Percentiles rank a stretch among this genome's conserved stretches.
These are phyloP conservation scores for Rhodotorula sp. DNA, from an alignment of 1,284 basidiomycete species.

Conservation along the genomic window DNA sequence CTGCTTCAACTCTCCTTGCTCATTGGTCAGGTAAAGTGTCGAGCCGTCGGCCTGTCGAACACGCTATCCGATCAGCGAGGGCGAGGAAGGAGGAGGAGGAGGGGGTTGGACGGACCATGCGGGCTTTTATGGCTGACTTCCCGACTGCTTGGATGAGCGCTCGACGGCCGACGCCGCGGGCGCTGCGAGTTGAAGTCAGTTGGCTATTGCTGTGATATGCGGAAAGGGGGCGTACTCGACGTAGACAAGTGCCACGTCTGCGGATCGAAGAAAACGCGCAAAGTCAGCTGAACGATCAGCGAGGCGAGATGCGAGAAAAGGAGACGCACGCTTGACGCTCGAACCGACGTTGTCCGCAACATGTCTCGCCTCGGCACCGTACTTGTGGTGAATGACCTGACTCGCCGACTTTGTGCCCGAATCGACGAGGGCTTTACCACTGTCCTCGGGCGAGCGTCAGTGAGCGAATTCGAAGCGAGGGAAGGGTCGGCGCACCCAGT, in stretches of 20 bases:
- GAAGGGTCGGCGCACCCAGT: constrained; percentile 40
- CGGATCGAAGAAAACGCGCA: no score
- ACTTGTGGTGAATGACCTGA: constrained; percentile 48
- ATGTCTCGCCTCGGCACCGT: constrained; percentile 47
- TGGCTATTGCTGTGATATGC: no score
- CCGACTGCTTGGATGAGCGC: constrained; percentile 47
- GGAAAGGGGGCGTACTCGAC: constrained; percentile 10
- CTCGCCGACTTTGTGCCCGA: constrained; percentile 45
- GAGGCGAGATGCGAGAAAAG: no score
- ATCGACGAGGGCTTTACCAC: constrained; percentile 41
- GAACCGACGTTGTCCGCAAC: constrained; percentile 44
- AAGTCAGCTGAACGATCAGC: no score
- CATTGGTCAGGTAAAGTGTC: constrained; percentile 17
- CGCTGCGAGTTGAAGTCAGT: constrained; percentile 31
- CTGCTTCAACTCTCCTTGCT: constrained; percentile 17
- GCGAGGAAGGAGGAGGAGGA: no score
- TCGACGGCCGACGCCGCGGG: constrained; percentile 45
- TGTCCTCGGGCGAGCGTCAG: background rate
- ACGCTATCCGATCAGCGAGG: no score
- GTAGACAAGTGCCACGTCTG: constrained; percentile 27
- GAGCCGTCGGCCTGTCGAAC: constrained; percentile 26
- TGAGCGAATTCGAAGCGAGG: no score
- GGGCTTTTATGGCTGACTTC: constrained; percentile 42
- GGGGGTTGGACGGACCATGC: constrained; percentile 31
- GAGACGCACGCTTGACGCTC: constrained; percentile 24